Percentiles rank a stretch among this genome's conserved stretches.
These are phyloP conservation scores for Zygoascus flipseniorum DNA, from an alignment of 805 yeast species.

Conservation along the genomic window DNA sequence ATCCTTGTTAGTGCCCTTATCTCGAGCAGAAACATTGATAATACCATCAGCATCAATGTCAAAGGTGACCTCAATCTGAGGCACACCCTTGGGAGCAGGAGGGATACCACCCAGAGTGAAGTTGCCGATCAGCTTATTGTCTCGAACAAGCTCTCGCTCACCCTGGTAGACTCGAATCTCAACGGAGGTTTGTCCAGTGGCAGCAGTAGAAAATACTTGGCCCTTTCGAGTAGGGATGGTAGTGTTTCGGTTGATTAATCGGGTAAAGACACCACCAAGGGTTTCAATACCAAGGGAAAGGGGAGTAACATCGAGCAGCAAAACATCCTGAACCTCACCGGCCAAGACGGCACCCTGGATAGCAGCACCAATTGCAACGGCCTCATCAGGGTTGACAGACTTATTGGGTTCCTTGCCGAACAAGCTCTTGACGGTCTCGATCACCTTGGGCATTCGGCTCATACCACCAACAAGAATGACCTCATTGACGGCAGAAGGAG, in stretches of 20 bases:
- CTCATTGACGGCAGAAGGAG: constrained; percentile 61
- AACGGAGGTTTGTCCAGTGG: constrained; percentile 93
- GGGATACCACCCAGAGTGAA: constrained; percentile 92
- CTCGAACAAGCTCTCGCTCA: constrained; percentile 97
- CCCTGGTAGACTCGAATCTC: constrained; percentile 99
- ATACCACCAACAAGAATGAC: constrained; percentile 85
- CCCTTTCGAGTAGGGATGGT: constrained; percentile 96
- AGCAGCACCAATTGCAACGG: constrained; percentile 94
- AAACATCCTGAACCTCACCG: constrained; percentile 90
- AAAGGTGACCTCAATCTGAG: constrained; percentile 88
- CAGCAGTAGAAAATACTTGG: constrained; percentile 92
- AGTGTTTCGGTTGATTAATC: constrained; percentile 86
- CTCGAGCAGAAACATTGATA: constrained; percentile 90
- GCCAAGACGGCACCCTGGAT: constrained; percentile 95
- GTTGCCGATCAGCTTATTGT: constrained; percentile 95
- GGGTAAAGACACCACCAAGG: constrained; percentile 94
- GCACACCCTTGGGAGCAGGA: constrained; percentile 92
- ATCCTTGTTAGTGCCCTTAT: constrained; percentile 87
- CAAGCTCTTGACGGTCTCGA: constrained; percentile 63
- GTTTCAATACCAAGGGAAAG: constrained; percentile 94
- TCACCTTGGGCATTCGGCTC: constrained; percentile 88
- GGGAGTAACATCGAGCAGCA: constrained; percentile 83
- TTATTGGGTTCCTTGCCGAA: constrained; percentile 82
- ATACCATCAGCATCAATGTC: constrained; percentile 97
- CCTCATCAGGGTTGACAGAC: constrained; percentile 92